Conservation (phyloP, 306 rosid species). For the Sphenostylis stenocarpa region DNA sequence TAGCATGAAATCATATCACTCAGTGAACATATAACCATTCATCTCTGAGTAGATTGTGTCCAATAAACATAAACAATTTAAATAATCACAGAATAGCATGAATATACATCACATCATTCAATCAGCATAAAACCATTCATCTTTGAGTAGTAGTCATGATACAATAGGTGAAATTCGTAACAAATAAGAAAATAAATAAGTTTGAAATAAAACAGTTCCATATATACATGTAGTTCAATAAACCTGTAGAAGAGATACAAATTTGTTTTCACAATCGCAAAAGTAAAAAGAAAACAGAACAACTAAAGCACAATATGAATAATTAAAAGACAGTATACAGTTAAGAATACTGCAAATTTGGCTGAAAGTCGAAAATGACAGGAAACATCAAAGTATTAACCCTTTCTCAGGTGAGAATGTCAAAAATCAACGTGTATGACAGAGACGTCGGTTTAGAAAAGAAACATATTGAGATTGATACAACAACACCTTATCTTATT, state of each 20-base stretch:
- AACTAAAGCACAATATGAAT: background rate
- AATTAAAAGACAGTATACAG: background rate
- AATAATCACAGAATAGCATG: background rate
- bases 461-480: background rate
- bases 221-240: background rate
- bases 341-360: background rate
- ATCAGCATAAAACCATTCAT: background rate
- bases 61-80: no score
- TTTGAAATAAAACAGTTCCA: background rate
- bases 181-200: background rate
- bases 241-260: background rate
- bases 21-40: background rate
- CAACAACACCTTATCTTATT: no score
- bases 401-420: background rate
- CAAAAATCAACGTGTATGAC: background rate
- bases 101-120: background rate
- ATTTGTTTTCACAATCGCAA: background rate
- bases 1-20: background rate
- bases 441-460: background rate
- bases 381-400: background rate
- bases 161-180: constrained; percentile 9
- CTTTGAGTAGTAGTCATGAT: background rate
- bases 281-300: background rate
- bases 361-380: background rate
- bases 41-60: background rate